phyloP scores from a whole-genome alignment of 179 eudicot genomes.

The Patellifolia procumbens region DNA sequence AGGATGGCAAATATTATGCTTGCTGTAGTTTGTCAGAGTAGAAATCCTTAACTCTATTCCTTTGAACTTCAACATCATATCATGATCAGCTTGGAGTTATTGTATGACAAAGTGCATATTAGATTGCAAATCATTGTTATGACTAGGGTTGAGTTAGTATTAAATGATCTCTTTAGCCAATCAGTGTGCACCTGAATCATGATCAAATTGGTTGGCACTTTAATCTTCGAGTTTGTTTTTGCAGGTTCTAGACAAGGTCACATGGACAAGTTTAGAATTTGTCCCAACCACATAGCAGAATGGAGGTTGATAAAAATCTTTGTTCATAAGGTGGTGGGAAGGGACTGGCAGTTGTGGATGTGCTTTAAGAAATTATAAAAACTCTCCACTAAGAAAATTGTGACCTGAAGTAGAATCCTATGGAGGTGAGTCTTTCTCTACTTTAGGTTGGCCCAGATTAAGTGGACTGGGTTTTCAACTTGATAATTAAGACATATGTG shows the following conservation, averaged over 20 bases:
- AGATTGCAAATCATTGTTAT: not conserved
- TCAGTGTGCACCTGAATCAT: constrained; percentile 17
- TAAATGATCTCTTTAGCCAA: constrained; percentile 14
- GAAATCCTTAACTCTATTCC: constrained; percentile 32
- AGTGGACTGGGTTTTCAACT: constrained; percentile 68
- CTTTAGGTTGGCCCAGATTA: constrained; percentile 42
- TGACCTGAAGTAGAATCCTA: constrained; percentile 50
- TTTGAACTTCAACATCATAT: not conserved
- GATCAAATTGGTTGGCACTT: constrained; percentile 17
- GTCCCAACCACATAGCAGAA: constrained; percentile 34
- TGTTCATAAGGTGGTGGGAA: constrained; percentile 44
- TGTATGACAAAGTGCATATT: constrained; percentile 12
- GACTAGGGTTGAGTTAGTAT: constrained; percentile 18
- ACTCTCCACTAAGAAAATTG: constrained; percentile 51
- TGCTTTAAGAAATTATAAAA: constrained; percentile 38
- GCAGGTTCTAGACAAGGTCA: constrained; percentile 36
- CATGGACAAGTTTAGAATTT: constrained; percentile 31
- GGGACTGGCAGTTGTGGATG: constrained; percentile 43
- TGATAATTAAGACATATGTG: constrained; percentile 55
- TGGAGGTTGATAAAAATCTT: constrained; percentile 34
- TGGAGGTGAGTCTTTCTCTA: constrained; percentile 52
- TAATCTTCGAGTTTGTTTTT: constrained; percentile 20
- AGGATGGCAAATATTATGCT: not conserved
- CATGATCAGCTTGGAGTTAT: constrained; percentile 13
- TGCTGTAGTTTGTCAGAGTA: constrained; percentile 15